Base-by-base conservation (phyloP, 2,329 filamentous ascomycete genomes). In the Xylariaceae sp. region DNA sequence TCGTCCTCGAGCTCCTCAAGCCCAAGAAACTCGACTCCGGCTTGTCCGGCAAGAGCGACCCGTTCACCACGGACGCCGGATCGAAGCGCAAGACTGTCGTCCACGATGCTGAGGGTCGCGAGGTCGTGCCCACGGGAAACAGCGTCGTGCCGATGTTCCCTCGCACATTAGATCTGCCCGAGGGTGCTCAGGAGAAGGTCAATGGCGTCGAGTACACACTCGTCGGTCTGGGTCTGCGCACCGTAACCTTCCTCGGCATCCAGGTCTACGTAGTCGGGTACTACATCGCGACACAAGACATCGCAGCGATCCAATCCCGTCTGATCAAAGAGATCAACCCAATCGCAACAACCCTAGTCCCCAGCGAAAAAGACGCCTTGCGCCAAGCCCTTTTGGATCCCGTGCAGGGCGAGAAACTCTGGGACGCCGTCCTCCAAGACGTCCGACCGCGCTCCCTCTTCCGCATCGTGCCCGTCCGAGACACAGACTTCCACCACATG, bases 211-310 rank as follows among this genome's bases (percentile, higher is more conserved):
- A 96, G 68, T 97, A 97, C 73, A 92, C 91, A 18, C 81, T 97
- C 0, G 82, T 97, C 5, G 94, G 94, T 0, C 77, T 97, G 4
- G 94, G 94, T 15, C 87, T 95, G 63, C 85, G 94, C 57, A 92
- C 88, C 0, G 94, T 99, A 37, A 95, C 89, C 23, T 96, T 97
- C 73, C 77, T 97, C 50, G 79, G 84, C 53, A 91, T 99, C 50
- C 88, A 96, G 73, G 94, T 99, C 56, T 99, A 99, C 76, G 89
- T 97, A 15, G 89, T 96, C 0, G 94, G 93, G 13, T 85, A 95
- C 68, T 99, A 99, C 76, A 82, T 97, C 30, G 90, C 92, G 30
- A 93, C 88, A 0, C 79, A 87, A 44, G 92, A 96, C 70, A 86
- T 99, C 60, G 85, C 87, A 3, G 80, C 82, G n/a, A 80, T 99